Evolutionary conservation across 2,329 filamentous ascomycete species (phyloP).

Genomic region (Pseudocercospora macadamiae): DNA sequence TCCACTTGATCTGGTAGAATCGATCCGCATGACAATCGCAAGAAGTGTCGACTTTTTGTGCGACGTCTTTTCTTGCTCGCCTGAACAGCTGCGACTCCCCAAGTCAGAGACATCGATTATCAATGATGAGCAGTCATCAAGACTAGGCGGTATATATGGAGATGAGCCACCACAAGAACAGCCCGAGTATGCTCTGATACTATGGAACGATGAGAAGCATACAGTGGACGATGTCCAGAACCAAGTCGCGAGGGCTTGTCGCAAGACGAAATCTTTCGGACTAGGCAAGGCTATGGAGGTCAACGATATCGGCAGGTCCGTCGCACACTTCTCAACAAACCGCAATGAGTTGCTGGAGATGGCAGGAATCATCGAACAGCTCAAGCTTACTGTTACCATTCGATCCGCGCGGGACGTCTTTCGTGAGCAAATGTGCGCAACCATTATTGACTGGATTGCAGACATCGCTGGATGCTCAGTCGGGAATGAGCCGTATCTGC

Average conservation of each 20-base stretch:
- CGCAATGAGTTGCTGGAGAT: slow-evolving; percentile 74
- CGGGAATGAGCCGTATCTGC: slow-evolving; percentile 74
- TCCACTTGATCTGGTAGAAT: slow-evolving; percentile 73
- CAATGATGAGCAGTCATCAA: slow-evolving; percentile 78
- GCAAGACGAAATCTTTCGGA: slow-evolving; percentile 69
- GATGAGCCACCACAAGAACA: slow-evolving; percentile 60
- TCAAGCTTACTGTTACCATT: slow-evolving; percentile 94
- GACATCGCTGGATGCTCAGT: slow-evolving; percentile 91
- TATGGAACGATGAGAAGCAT: slow-evolving; percentile 99
- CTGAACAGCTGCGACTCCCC: slow-evolving; percentile 84
- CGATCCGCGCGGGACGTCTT: slow-evolving; percentile 93
- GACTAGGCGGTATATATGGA: slow-evolving; percentile 71
- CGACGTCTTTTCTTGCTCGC: slow-evolving; percentile 96
- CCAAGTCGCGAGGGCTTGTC: slow-evolving; percentile 88
- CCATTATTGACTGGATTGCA: slow-evolving; percentile 92
- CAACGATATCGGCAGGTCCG: slow-evolving; percentile 82
- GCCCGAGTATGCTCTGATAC: slow-evolving; percentile 77
- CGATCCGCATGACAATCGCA: slow-evolving; percentile 83
- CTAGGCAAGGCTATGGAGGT: slow-evolving; percentile 80
- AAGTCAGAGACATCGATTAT: slow-evolving; percentile 82
- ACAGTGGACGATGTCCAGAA: slow-evolving; percentile 88
- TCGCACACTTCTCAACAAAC: slow-evolving; percentile 75
- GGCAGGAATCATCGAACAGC: slow-evolving; percentile 86
- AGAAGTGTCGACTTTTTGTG: slow-evolving; percentile 91
- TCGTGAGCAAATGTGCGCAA: slow-evolving; percentile 97